These are phyloP conservation scores for Lyophyllum semitale DNA, from an alignment of 768 basidiomycete genomes.

Conservation along the genomic window DNA sequence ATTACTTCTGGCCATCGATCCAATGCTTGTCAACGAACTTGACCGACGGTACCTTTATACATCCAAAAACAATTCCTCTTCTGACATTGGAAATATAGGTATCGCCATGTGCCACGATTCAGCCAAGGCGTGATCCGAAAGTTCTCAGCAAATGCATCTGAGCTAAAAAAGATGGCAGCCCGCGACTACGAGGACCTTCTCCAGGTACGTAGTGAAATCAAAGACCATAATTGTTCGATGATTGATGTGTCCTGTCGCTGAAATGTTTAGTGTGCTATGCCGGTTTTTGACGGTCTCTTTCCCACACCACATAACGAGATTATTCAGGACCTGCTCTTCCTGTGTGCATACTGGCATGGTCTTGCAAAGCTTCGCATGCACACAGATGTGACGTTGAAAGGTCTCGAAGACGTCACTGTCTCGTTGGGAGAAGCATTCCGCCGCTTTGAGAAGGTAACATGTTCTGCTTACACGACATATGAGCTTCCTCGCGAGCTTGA, in stretches of 20 bases:
- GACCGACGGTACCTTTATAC: background rate
- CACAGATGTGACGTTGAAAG: no score
- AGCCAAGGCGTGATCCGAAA: no score
- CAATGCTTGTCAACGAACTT: background rate
- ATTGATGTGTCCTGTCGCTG: background rate
- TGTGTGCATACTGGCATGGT: background rate
- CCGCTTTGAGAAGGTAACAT: no score
- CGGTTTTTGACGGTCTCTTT: slow-evolving; percentile 3
- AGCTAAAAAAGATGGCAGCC: background rate
- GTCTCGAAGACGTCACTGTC: no score
- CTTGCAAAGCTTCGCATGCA: background rate
- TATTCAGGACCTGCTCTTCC: background rate
- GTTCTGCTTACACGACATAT: no score
- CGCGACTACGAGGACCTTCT: background rate
- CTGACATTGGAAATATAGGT: background rate
- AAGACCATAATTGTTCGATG: background rate
- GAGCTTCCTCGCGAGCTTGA: no score
- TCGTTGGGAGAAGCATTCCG: no score
- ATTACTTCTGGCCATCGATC: background rate
- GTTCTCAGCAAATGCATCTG: no score
- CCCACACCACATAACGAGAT: background rate
- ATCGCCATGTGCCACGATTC: background rate
- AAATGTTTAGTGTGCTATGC: background rate
- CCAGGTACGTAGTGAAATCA: background rate
- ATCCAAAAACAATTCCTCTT: background rate